These are phyloP conservation scores for Fomitopsis pulvina DNA, from an alignment of 768 basidiomycete species.

Conservation along the genomic window DNA sequence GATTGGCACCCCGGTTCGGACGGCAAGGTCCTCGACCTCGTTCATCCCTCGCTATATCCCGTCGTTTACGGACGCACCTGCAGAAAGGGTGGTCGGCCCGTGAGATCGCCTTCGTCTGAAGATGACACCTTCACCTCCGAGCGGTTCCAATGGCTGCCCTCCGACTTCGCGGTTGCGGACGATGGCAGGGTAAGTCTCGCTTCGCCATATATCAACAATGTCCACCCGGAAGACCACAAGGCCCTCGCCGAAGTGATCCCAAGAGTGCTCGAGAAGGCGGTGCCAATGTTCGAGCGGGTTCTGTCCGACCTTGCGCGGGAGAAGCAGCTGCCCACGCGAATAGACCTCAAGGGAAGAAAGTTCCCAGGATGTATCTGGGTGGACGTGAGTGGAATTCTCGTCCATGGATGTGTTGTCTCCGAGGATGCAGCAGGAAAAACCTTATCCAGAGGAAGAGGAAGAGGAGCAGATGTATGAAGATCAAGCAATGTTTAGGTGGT, in stretches of 20 bases:
- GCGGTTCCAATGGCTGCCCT: slow-evolving; percentile 22
- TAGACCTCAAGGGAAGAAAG: slow-evolving; percentile 5
- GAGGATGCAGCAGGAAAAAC: no score
- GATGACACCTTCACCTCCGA: slow-evolving; percentile 9
- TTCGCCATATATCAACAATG: slow-evolving; percentile 22
- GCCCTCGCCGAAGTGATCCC: slow-evolving; percentile 13
- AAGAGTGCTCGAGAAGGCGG: slow-evolving; percentile 12
- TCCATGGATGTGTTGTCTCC: no score
- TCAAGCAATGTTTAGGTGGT: neutral
- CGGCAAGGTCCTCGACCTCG: slow-evolving; percentile 36
- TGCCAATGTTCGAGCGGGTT: slow-evolving; percentile 23
- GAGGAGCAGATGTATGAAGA: no score
- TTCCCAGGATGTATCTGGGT: neutral
- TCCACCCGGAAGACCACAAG: slow-evolving; percentile 16
- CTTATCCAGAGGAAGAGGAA: no score
- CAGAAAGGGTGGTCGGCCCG: neutral
- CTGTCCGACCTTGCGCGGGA: slow-evolving; percentile 8
- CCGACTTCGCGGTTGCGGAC: slow-evolving; percentile 20
- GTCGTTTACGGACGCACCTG: slow-evolving; percentile 10
- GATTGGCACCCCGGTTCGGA: slow-evolving; percentile 45
- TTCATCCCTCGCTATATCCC: slow-evolving; percentile 39
- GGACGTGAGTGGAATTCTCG: no score
- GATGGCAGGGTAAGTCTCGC: slow-evolving; percentile 14
- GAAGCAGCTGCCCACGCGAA: neutral
- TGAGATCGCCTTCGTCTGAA: neutral